These are phyloP conservation scores for Kluyveromyces sp. DNA, from an alignment of 1,139 yeast species.

Conservation along the genomic window DNA sequence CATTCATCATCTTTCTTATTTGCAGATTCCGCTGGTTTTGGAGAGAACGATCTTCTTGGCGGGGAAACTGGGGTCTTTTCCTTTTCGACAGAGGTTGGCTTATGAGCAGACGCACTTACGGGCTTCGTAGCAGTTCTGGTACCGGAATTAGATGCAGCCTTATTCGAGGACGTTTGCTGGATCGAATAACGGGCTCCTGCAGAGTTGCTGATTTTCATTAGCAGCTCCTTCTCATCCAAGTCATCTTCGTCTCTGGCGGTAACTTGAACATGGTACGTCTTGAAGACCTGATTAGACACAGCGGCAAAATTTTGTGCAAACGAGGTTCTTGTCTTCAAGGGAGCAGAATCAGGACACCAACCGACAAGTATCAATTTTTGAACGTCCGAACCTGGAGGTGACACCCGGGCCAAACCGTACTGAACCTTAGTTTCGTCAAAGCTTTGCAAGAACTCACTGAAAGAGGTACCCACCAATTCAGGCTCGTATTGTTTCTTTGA, in stretches of 20 bases:
- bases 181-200: conserved; percentile 93
- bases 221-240: conserved; percentile 67
- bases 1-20: conserved; percentile 46
- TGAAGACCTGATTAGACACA: conserved; percentile 52
- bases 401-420: conserved; percentile 82
- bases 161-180: conserved; percentile 33
- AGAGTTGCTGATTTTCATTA: conserved; percentile 76
- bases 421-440: conserved; percentile 87
- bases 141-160: conserved; percentile 43
- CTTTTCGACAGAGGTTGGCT: neutral
- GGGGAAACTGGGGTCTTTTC: neutral
- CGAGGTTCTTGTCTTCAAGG: conserved; percentile 64
- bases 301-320: conserved; percentile 73
- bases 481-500: conserved; percentile 52
- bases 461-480: conserved; percentile 50
- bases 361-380: conserved; percentile 79
- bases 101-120: conserved; percentile 2
- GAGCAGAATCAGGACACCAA: conserved; percentile 91
- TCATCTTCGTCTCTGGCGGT: conserved; percentile 95
- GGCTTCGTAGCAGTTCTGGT: conserved; percentile 50
- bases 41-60: neutral
- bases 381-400: conserved; percentile 85
- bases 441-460: conserved; percentile 70
- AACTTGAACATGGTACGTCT: conserved; percentile 90
- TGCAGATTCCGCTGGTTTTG: conserved; percentile 1